These are phyloP conservation scores for Lipomyces starkeyi DNA, from an alignment of 805 yeast species.

Conservation along the genomic window DNA sequence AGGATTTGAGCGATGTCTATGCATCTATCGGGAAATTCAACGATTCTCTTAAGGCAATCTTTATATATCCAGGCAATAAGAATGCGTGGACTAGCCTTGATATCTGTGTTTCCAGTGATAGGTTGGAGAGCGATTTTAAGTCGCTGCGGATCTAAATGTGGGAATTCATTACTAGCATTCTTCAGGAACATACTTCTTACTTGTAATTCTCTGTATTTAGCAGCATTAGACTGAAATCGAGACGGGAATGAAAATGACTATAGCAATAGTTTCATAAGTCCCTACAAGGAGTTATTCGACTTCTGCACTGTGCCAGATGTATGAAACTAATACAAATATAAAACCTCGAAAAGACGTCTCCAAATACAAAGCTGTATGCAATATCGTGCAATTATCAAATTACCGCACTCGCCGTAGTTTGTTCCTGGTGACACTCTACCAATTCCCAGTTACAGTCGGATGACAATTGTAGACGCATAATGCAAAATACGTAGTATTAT, in stretches of 20 bases:
- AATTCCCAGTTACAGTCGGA: no score
- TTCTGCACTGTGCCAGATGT: no score
- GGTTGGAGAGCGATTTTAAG: not conserved
- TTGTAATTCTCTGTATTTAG: not conserved
- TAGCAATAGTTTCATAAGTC: not conserved
- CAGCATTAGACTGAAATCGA: not conserved
- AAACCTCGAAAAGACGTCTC: no score
- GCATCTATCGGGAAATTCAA: constrained; percentile 44
- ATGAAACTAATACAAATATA: no score
- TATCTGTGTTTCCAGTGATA: not conserved
- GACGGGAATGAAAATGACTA: no score
- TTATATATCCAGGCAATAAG: constrained; percentile 62
- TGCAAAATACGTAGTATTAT: no score
- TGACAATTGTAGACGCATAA: no score
- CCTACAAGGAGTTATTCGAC: no score
- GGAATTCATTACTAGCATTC: not conserved
- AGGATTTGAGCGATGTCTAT: constrained; percentile 59
- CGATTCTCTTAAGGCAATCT: constrained; percentile 66
- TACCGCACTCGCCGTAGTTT: no score
- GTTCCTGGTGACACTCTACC: no score
- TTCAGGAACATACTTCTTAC: not conserved
- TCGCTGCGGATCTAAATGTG: not conserved
- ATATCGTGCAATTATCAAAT: no score
- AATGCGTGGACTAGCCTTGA: constrained; percentile 44
- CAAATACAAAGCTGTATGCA: no score